Conservation (phyloP, 1,139 yeast species). For the Suhomyces maxii region DNA sequence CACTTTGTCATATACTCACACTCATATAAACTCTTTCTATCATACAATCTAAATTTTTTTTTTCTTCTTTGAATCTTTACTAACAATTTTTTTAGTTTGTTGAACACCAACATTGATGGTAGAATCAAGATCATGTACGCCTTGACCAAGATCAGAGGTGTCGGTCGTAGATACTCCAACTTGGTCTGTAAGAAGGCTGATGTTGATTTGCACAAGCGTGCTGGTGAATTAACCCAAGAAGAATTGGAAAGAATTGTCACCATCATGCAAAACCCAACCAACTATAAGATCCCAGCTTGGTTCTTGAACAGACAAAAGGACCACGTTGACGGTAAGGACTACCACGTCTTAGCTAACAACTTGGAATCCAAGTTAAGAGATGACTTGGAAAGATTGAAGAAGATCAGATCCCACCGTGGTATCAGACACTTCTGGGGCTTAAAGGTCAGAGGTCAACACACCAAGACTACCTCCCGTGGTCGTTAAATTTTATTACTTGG, state of each 20-base stretch:
- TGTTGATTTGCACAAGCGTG: conserved; percentile 97
- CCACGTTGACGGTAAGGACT: conserved; percentile 97
- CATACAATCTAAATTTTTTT: not conserved
- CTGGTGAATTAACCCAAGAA: conserved; percentile 99
- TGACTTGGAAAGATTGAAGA: conserved; percentile 99
- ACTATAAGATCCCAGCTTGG: conserved; percentile 99
- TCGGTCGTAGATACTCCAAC: conserved; percentile 99
- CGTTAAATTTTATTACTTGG: conserved; percentile 39
- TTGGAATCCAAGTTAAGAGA: conserved; percentile 99
- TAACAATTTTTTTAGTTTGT: conserved; percentile 62
- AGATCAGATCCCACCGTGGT: conserved; percentile 99
- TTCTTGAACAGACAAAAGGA: conserved; percentile 99
- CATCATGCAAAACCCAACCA: conserved; percentile 99
- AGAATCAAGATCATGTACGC: conserved; percentile 99
- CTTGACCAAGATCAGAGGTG: conserved; percentile 99
- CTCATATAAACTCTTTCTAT: not conserved
- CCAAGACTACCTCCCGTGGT: conserved; percentile 99
- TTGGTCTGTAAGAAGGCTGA: conserved; percentile 99
- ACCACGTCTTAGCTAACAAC: conserved; percentile 98
- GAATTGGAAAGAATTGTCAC: conserved; percentile 99
- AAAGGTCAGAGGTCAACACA: conserved; percentile 98
- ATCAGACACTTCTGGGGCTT: conserved; percentile 99
- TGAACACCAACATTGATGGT: conserved; percentile 99
- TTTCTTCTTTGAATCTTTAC: conserved; percentile 1
- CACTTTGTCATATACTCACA: too few species aligned